These are phyloP conservation scores for Russula compacta DNA, from an alignment of 768 basidiomycete species.

Conservation along the genomic window DNA sequence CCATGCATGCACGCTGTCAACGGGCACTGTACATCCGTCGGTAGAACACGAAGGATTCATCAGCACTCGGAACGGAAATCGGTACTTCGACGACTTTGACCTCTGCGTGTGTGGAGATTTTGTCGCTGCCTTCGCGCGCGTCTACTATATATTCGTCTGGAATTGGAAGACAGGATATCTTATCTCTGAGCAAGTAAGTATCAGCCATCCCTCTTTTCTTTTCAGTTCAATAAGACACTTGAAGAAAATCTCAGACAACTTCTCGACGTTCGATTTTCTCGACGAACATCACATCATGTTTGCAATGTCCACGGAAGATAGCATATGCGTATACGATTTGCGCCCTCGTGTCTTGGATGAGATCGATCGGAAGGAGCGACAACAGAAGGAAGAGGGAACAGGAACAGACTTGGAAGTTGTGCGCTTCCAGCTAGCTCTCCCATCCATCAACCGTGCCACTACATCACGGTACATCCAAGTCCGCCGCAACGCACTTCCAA, in stretches of 20 bases:
- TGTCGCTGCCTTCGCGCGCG: background rate
- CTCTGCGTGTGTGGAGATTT: background rate
- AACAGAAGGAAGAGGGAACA: background rate
- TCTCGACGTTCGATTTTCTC: slow-evolving; percentile 12
- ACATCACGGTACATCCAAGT: slow-evolving; percentile 8
- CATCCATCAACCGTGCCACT: background rate
- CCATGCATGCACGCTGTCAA: slow-evolving; percentile 1
- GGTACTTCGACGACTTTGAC: background rate
- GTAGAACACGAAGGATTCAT: background rate
- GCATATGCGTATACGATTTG: slow-evolving; percentile 8
- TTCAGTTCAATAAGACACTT: background rate
- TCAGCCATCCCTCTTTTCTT: too few species aligned
- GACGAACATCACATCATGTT: slow-evolving; percentile 12
- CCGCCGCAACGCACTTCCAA: slow-evolving; percentile 7
- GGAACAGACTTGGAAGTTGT: background rate
- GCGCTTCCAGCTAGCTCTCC: slow-evolving; percentile 2
- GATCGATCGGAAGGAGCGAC: background rate
- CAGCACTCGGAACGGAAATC: background rate
- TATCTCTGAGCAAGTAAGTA: background rate
- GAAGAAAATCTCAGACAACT: background rate
- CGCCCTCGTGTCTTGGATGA: too few species aligned
- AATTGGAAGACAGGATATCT: slow-evolving; percentile 11
- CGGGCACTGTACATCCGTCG: background rate
- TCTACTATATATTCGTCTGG: slow-evolving; percentile 6
- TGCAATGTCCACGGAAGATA: background rate